Evolutionary conservation across 2,329 filamentous ascomycete genomes (phyloP).

Genomic region (Aspergillus caelatus): DNA sequence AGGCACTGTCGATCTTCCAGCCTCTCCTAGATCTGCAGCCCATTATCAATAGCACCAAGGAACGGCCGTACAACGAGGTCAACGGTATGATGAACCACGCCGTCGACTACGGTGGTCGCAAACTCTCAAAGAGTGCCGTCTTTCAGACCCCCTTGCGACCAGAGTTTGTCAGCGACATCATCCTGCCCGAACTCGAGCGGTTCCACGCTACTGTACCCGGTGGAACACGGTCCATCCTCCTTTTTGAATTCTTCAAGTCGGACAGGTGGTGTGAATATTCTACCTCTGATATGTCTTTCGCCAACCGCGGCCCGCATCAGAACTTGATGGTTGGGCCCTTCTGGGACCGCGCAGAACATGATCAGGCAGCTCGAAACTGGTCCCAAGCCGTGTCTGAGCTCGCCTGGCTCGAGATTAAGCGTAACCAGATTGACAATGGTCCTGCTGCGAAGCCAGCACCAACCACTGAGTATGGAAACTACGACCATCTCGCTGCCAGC

Average conservation of each 20-base stretch:
- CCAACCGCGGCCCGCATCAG: neutral
- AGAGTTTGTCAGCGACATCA: neutral
- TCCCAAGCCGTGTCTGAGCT: neutral
- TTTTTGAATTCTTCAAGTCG: neutral
- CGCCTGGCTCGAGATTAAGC: neutral
- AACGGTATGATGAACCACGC: neutral
- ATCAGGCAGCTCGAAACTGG: neutral
- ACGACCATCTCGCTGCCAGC: neutral
- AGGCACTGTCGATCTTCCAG: neutral
- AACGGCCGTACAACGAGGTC: neutral
- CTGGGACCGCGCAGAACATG: neutral
- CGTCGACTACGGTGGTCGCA: neutral
- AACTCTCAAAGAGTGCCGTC: neutral
- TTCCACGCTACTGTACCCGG: neutral
- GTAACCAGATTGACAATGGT: neutral
- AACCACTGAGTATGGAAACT: neutral
- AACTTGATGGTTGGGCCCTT: neutral
- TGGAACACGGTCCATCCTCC: neutral
- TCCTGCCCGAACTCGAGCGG: neutral
- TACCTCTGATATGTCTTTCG: neutral
- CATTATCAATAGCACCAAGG: neutral
- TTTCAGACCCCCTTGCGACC: neutral
- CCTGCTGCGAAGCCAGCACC: neutral
- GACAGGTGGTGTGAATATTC: neutral
- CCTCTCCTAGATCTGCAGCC: neutral